phyloP scores from a whole-genome alignment of 2,329 filamentous ascomycete species.

The Trichoderma sp. region DNA sequence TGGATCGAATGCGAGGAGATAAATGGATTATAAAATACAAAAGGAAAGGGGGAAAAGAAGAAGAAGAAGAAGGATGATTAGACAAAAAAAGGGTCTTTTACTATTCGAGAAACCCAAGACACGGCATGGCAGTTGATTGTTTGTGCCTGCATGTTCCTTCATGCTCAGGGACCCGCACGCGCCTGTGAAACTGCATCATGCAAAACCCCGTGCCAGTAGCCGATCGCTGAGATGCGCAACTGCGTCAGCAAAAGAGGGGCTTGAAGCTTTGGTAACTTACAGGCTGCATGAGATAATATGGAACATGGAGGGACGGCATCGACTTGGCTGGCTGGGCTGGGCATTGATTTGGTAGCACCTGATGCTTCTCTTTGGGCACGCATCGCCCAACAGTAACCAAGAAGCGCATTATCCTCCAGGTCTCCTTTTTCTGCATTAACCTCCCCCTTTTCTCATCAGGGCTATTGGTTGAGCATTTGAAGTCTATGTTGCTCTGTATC shows the following conservation, averaged over 20 bases:
- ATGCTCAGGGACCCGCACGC: neutral
- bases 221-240: neutral
- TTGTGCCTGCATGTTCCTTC: neutral
- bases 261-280: neutral
- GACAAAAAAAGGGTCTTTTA: neutral
- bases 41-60: neutral
- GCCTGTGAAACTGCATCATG: neutral
- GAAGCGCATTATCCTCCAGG: too few species aligned
- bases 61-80: neutral
- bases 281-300: neutral
- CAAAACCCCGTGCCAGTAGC: neutral
- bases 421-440: too few species aligned
- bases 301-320: neutral
- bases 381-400: neutral
- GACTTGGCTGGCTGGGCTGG: neutral
- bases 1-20: neutral
- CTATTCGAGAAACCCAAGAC: neutral
- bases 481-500: neutral
- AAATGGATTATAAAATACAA: neutral
- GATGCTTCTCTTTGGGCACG: neutral
- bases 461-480: neutral
- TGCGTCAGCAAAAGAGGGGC: constrained; percentile 13
- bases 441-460: neutral
- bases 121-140: neutral
- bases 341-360: neutral